Percentiles rank a stretch among this genome's conserved stretches.
Conservation (phyloP, 805 yeast species). For the Blastobotrys attinorum region DNA sequence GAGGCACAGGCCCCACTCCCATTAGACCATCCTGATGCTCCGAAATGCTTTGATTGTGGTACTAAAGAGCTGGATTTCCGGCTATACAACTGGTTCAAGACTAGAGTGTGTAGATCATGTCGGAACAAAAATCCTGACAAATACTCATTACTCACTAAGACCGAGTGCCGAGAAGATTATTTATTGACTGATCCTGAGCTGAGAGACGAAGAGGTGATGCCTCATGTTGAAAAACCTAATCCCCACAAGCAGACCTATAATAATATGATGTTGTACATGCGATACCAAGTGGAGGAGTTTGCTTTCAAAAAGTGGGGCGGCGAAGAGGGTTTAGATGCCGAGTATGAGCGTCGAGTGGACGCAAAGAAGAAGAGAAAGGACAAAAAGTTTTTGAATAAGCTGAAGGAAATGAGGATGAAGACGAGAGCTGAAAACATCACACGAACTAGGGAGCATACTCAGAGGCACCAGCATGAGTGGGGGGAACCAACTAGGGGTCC, state of each 20-base stretch:
- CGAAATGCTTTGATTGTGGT: constrained; percentile 76
- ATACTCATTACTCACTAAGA: constrained; percentile 83
- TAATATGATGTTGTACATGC: constrained; percentile 83
- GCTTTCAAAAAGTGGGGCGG: constrained; percentile 96
- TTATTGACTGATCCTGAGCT: constrained; percentile 90
- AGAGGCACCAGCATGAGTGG: constrained; percentile 42
- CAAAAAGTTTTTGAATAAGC: constrained; percentile 64
- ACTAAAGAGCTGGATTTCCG: constrained; percentile 75
- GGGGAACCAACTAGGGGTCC: constrained; percentile 27
- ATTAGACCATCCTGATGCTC: constrained; percentile 58
- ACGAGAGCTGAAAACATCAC: constrained; percentile 89
- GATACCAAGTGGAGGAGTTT: constrained; percentile 89
- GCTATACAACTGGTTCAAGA: constrained; percentile 55
- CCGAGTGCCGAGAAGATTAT: constrained; percentile 92
- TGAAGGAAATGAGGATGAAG: constrained; percentile 81
- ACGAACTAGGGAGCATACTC: constrained; percentile 51
- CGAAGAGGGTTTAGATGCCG: constrained; percentile 79
- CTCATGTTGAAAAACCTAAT: constrained; percentile 80
- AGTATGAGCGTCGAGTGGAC: constrained; percentile 79
- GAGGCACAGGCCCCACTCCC: constrained; percentile 18
- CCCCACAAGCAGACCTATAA: constrained; percentile 88
- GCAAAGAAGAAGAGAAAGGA: constrained; percentile 67
- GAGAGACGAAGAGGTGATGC: constrained; percentile 56
- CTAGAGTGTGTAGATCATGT: constrained; percentile 77
- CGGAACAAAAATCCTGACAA: constrained; percentile 71